phyloP scores from a whole-genome alignment of 805 yeast species.

The Hanseniaspora opuntiae region DNA sequence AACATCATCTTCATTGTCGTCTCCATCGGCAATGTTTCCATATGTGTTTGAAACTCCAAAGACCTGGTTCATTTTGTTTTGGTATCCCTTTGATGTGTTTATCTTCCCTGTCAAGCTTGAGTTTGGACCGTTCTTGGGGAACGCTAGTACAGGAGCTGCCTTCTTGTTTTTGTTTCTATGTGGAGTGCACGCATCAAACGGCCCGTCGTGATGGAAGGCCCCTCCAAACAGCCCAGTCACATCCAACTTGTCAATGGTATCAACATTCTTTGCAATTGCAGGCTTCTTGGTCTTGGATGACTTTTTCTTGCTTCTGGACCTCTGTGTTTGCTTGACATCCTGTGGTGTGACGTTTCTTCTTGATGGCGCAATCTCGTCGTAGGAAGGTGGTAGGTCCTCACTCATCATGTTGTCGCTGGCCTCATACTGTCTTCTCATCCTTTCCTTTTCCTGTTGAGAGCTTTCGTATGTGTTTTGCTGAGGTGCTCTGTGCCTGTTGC shows the following conservation, averaged over 20 bases:
- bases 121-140: constrained; percentile 92
- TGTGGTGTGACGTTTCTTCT: constrained; percentile 16
- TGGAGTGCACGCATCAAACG: constrained; percentile 96
- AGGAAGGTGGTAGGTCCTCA: constrained; percentile 45
- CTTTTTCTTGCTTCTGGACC: constrained; percentile 13
- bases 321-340: constrained; percentile 15
- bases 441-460: constrained; percentile 24
- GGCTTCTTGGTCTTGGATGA: constrained; percentile 26
- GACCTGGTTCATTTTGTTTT: constrained; percentile 56
- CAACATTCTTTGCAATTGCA: constrained; percentile 51
- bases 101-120: constrained; percentile 62
- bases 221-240: constrained; percentile 91
- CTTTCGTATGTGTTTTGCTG: constrained; percentile 22
- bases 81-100: constrained; percentile 34
- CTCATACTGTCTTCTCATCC: constrained; percentile 23
- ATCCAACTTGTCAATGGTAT: constrained; percentile 87
- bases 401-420: constrained; percentile 16
- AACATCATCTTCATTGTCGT: constrained; percentile 36
- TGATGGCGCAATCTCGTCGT: constrained; percentile 46
- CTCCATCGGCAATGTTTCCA: constrained; percentile 23
- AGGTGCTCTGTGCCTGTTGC: not conserved
- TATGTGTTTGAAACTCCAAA: constrained; percentile 46
- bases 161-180: constrained; percentile 69
- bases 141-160: constrained; percentile 87
- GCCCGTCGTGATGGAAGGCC: constrained; percentile 97